A percentile compares a stretch with the other conserved stretches of the same genome.
phyloP scores from a whole-genome alignment of 2,329 filamentous ascomycete species.

The Zarea fungicola region DNA sequence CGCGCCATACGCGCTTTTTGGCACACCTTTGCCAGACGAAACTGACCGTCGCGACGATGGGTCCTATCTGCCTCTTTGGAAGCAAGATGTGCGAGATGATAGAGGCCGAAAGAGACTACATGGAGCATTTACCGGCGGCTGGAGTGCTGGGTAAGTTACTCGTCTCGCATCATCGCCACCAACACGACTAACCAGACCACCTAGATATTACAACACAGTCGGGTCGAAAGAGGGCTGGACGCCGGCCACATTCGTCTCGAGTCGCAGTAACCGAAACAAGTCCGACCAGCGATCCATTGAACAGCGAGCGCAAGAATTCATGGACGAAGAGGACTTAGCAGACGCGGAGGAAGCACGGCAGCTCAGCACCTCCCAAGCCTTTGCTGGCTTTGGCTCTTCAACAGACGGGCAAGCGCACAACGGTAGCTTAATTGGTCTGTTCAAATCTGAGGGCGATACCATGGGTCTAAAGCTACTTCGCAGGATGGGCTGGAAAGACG shows the following conservation, averaged over 20 bases:
- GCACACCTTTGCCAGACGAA: constrained; percentile 80
- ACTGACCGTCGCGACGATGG: constrained; percentile 79
- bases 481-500: constrained; percentile 93
- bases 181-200: neutral
- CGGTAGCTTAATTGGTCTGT: constrained; percentile 57
- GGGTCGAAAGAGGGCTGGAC: constrained; percentile 98
- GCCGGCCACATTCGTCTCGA: constrained; percentile 87
- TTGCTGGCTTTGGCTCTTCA: constrained; percentile 69
- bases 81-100: constrained; percentile 95
- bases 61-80: constrained; percentile 92
- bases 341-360: constrained; percentile 75
- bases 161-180: neutral
- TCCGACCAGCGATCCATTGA: constrained; percentile 43
- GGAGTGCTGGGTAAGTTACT: constrained; percentile 77
- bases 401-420: constrained; percentile 46
- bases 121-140: constrained; percentile 94
- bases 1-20: constrained; percentile 73
- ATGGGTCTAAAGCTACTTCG: constrained; percentile 81
- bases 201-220: constrained; percentile 93
- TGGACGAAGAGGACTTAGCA: constrained; percentile 94
- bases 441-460: constrained; percentile 70
- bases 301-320: constrained; percentile 79
- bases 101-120: constrained; percentile 85
- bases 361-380: constrained; percentile 67
- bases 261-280: constrained; percentile 71